Evolutionary conservation across 2,329 filamentous ascomycete species (phyloP), one percentile per base, ranked within the genome.

Genomic region (Claviceps fusiformis): DNA sequence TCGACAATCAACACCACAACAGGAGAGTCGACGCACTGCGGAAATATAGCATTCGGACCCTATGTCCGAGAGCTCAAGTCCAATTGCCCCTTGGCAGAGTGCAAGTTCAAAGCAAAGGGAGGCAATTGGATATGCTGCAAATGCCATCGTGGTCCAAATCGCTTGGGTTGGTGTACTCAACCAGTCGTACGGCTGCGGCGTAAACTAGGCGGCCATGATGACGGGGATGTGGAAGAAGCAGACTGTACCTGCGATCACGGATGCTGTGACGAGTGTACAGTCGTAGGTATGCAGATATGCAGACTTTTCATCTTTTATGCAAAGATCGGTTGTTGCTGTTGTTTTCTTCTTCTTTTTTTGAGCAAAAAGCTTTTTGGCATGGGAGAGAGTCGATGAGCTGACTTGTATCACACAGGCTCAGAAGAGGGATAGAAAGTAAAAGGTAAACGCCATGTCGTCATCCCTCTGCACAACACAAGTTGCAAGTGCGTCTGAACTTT

Each of bases 111-210:
- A 55, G 69, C 70, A 50, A 71, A 77, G 41, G 75, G 71, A 44
- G 73, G 75, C 19, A 70, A 65, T 35, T 81, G 78, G 78, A 72
- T 68, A n/a, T 81, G 78, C 59, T 81, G 78, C 63, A 62, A 70
- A 39, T 81, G 78, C 60, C 67, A 72, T 3, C 69, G 75, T 44
- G 75, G 75, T 0, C 74, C 76, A 19, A 80, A 81, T 61, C 71
- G 65, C 1, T 68, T 71, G 57, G 78, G 77, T 7, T 81, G 77
- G 77, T 81, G 78, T 62, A 71, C 68, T 10, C 72, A 71, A 58
- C 64, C 67, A 13, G 65, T 63, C 43, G 61, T 59, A 35, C 65
- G 64, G 44, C 60, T 66, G 58, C 55, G 63, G 51, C 64, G 63
- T 52, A 71, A 70, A 31, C 37, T 54, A 19, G 55, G 47, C 5